Percentiles rank a stretch among this genome's conserved stretches.
phyloP scores from a whole-genome alignment of 1,139 yeast genomes.

The Suhomyces kunorum region DNA sequence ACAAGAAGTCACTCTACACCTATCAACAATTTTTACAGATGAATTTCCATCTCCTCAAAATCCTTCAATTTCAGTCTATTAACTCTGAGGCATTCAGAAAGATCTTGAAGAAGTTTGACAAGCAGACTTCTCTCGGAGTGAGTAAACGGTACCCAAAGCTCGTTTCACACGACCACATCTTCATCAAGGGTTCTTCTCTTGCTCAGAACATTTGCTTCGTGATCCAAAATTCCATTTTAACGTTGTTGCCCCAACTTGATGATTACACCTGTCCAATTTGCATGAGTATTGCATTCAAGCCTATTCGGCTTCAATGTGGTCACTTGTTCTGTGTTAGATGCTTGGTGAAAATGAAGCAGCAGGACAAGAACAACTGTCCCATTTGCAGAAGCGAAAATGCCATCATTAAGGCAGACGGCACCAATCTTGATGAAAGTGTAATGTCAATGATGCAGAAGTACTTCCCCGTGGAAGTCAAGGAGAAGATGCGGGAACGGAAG shows the following conservation, averaged over 20 bases:
- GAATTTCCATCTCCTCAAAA: slow-evolving; percentile 57
- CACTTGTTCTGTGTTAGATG: slow-evolving; percentile 76
- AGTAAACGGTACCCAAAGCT: slow-evolving; percentile 48
- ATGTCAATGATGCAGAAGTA: slow-evolving; percentile 55
- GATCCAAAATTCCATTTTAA: slow-evolving; percentile 55
- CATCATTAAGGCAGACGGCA: slow-evolving; percentile 57
- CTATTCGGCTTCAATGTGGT: slow-evolving; percentile 60
- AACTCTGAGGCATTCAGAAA: slow-evolving; percentile 66
- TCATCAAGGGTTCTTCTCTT: slow-evolving; percentile 49
- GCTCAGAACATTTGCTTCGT: slow-evolving; percentile 57
- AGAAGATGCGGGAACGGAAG: slow-evolving; percentile 59
- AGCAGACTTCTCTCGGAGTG: slow-evolving; percentile 62
- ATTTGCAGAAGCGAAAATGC: slow-evolving; percentile 58
- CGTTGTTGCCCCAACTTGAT: slow-evolving; percentile 68
- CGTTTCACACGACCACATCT: slow-evolving; percentile 47
- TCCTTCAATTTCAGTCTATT: slow-evolving; percentile 61
- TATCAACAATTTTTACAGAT: slow-evolving; percentile 53
- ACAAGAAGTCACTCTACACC: slow-evolving; percentile 48
- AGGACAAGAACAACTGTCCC: slow-evolving; percentile 62
- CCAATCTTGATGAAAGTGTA: slow-evolving; percentile 57
- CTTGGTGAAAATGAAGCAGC: slow-evolving; percentile 63
- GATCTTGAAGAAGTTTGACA: slow-evolving; percentile 73
- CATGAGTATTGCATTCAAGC: slow-evolving; percentile 67
- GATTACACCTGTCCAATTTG: slow-evolving; percentile 78
- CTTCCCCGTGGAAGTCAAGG: slow-evolving; percentile 68